phyloP scores from a whole-genome alignment of 2,329 filamentous ascomycete genomes.

The Colletotrichum sp. region DNA sequence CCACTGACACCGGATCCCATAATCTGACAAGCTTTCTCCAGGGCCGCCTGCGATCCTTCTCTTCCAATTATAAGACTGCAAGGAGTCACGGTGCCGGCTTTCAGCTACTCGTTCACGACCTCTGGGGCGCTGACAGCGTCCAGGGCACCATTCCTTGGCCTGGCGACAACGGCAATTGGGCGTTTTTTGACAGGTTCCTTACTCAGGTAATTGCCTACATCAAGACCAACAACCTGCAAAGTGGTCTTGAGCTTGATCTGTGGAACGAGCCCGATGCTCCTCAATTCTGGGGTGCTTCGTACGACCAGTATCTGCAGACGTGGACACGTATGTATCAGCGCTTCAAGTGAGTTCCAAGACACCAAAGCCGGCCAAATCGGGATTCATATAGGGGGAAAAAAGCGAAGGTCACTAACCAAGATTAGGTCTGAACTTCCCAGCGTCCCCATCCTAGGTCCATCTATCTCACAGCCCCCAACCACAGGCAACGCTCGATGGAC shows the following conservation, averaged over 20 bases:
- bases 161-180: constrained; percentile 16
- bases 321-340: constrained; percentile 7
- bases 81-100: neutral
- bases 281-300: constrained; percentile 5
- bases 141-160: constrained; percentile 4
- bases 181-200: constrained; percentile 6
- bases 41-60: neutral
- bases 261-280: constrained; percentile 17
- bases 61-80: neutral
- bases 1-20: neutral
- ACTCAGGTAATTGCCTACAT: neutral
- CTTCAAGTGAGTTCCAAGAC: neutral
- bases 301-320: constrained; percentile 10
- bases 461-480: neutral
- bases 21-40: neutral
- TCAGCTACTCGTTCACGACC: constrained; percentile 2
- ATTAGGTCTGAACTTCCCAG: neutral
- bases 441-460: neutral
- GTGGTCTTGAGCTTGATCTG: constrained; percentile 10
- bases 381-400: no score
- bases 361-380: neutral
- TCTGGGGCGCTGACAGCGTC: constrained; percentile 16
- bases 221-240: neutral
- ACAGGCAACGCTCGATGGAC: neutral
- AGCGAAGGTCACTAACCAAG: neutral